phyloP scores from a whole-genome alignment of 768 basidiomycete genomes.

The Boletales sp. region DNA sequence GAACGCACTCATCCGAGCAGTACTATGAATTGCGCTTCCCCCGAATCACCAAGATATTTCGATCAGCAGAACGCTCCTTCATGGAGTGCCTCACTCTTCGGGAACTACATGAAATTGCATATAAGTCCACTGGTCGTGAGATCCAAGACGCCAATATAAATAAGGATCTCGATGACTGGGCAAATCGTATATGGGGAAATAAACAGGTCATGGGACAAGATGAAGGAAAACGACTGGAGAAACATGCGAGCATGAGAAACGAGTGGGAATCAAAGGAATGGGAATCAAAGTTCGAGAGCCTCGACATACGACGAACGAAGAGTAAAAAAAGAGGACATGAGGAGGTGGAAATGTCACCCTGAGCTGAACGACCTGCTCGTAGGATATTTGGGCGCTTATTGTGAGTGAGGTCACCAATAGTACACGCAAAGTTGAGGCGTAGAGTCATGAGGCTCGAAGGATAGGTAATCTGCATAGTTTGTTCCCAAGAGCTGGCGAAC shows the following conservation, averaged over 20 bases:
- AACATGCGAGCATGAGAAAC: conserved; percentile 33
- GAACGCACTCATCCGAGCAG: conserved; percentile 33
- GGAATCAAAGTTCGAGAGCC: conserved; percentile 38
- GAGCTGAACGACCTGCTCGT: background rate
- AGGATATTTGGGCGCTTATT: too few species aligned
- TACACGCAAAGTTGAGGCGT: too few species aligned
- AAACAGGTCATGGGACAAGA: conserved; percentile 33
- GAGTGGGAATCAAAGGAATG: conserved; percentile 46
- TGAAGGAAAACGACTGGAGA: conserved; percentile 34
- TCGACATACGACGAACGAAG: conserved; percentile 21
- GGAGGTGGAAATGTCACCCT: conserved; percentile 25
- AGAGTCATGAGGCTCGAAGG: too few species aligned
- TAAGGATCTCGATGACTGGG: conserved; percentile 52
- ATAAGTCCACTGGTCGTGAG: conserved; percentile 52
- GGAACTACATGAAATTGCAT: conserved; percentile 53
- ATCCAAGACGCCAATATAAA: conserved; percentile 26
- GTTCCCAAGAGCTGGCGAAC: too few species aligned
- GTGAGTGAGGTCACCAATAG: too few species aligned
- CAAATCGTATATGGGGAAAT: conserved; percentile 37
- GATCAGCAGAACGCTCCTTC: conserved; percentile 63
- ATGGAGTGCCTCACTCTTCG: conserved; percentile 47
- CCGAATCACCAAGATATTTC: conserved; percentile 67
- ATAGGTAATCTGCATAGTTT: too few species aligned
- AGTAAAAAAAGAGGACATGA: conserved; percentile 18
- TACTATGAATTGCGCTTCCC: conserved; percentile 85